These are phyloP conservation scores for Macrolepiota albuminosa DNA, from an alignment of 768 basidiomycete genomes.

Conservation along the genomic window DNA sequence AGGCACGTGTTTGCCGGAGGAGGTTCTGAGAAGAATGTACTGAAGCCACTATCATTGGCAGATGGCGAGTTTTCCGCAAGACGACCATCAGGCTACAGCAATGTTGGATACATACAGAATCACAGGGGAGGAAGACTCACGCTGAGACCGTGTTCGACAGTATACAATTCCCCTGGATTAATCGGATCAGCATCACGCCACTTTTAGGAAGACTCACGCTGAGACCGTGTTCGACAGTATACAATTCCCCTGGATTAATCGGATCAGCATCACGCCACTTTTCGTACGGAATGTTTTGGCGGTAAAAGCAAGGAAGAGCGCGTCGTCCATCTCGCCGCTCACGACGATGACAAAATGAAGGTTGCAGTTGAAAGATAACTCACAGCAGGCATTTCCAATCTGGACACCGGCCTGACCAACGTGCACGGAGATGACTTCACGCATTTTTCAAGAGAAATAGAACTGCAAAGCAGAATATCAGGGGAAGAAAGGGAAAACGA, in stretches of 20 bases:
- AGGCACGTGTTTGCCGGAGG: conserved; percentile 92
- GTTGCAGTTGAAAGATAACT: conserved; percentile 27
- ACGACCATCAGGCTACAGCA: conserved; percentile 82
- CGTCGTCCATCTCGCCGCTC: conserved; percentile 10
- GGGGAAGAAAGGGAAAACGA: conserved; percentile 11
- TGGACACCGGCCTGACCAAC: conserved; percentile 97
- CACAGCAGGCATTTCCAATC: conserved; percentile 95
- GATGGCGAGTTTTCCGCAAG: conserved; percentile 67
- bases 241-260: conserved; percentile 78
- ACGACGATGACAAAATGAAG: conserved; percentile 1
- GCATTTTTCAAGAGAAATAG: conserved; percentile 44
- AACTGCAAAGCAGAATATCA: conserved; percentile 21
- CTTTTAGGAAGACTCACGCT: conserved; percentile 54
- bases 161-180: conserved; percentile 89
- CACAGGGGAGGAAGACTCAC: conserved; percentile 42
- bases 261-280: conserved; percentile 20
- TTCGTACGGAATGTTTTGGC: neutral
- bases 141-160: conserved; percentile 93
- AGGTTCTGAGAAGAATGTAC: conserved; percentile 96
- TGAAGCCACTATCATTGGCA: conserved; percentile 79
- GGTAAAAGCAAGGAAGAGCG: conserved; percentile 10
- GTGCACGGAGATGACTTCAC: conserved; percentile 94
- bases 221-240: conserved; percentile 96
- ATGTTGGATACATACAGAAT: conserved; percentile 14
- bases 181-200: conserved; percentile 21